Evolutionary conservation across 2,329 filamentous ascomycete species (phyloP), one percentile per base, ranked within the genome.

Genomic region (Ceratocystis ficicola): DNA sequence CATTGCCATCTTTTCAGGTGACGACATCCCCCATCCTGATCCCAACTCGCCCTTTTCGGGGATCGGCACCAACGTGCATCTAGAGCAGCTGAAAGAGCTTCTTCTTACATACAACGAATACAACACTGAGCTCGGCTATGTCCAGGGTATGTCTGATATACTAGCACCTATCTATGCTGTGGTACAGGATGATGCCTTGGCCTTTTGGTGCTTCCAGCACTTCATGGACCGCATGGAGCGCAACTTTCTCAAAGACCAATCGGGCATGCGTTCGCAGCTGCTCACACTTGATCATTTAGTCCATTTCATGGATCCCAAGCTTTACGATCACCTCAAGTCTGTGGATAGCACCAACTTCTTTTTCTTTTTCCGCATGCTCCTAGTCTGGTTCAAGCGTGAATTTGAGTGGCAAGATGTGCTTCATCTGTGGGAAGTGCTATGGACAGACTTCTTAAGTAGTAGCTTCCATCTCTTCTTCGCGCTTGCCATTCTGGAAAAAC

Each of bases 81-180:
- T 99, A 69, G 94, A 99, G 76, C 94, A 99, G 77, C 89, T 99
- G 84, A 99, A 99, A 77, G 94, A 99, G 74, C 95, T 99, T 89
- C 86, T 99, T 0, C 81, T 99, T 20, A 97, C 94, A 0, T 99
- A 99, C 75, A 97, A 99, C 74, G 94, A 99, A 76, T 95, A 95
- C 77, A 99, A 99, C 77, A 89, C 86, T 67, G 90, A 94, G 67
- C 82, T 99, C 2, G 94, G 95, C 62, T 99, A 99, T 73, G 94
- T 99, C 1, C 94, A 99, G 77, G 94, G 94, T 68, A 99, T 99
- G 94, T 96, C 91, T 12, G 94, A 99, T 75, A 83, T 99, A 0
- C 83, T 99, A 7, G 91, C 94, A 0, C 94, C 94, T 1, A 90
- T 99, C 68, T 99, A 99, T 73, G 94, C 94, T 3, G 90, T 99